Percentiles rank a stretch among this genome's conserved stretches.
These are phyloP conservation scores for Phoenix roebelenii DNA, from an alignment of 176 grass and related monocot species.

Conservation along the genomic window DNA sequence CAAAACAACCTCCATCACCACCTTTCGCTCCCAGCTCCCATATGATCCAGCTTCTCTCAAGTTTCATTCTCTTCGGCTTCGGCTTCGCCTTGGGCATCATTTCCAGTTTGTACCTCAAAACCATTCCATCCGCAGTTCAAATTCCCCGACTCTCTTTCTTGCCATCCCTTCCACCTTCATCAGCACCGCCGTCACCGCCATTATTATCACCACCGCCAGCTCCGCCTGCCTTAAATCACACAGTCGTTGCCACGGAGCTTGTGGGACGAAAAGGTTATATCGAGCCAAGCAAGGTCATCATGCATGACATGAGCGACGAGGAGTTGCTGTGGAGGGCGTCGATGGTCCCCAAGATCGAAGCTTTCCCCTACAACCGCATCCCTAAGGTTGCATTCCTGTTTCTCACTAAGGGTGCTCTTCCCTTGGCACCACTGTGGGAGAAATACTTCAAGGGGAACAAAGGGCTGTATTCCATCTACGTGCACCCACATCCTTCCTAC, in stretches of 20 bases:
- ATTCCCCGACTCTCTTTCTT: no score
- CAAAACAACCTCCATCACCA: no score
- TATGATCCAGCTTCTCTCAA: no score
- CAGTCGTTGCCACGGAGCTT: not conserved
- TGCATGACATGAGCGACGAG: conserved; percentile 9
- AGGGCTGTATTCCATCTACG: conserved; percentile 53
- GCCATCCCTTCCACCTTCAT: no score
- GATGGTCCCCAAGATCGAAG: conserved; percentile 1
- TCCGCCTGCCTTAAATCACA: not conserved
- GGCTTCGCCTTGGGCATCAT: no score
- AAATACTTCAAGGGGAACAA: conserved; percentile 59
- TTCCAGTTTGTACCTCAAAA: no score
- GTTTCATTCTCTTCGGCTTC: no score
- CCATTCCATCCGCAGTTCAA: no score
- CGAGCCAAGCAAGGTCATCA: not conserved
- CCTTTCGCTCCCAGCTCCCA: no score
- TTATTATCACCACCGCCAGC: not conserved
- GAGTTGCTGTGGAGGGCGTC: conserved; percentile 22
- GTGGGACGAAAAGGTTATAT: not conserved
- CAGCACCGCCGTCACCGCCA: not conserved
- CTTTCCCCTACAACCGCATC: not conserved
- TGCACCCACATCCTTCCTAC: conserved; percentile 46
- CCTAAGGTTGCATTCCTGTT: conserved; percentile 75
- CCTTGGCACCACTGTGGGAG: conserved; percentile 62
- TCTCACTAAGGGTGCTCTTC: conserved; percentile 38